A percentile compares a stretch with the other conserved stretches of the same genome.
These are phyloP conservation scores for Lentithecium fluviatile DNA, from an alignment of 495 filamentous ascomycete genomes.

Conservation along the genomic window DNA sequence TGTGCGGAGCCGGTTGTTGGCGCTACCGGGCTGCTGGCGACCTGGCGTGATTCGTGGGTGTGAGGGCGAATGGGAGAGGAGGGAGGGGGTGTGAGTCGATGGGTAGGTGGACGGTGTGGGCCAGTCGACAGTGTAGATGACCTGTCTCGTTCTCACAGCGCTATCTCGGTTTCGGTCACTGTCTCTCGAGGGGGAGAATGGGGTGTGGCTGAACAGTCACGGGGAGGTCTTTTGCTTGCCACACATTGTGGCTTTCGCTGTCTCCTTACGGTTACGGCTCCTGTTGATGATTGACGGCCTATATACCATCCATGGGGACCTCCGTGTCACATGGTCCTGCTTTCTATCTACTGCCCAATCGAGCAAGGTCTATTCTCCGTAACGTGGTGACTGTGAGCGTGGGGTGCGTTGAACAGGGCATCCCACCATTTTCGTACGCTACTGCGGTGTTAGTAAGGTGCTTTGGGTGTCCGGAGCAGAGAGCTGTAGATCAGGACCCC, in stretches of 20 bases:
- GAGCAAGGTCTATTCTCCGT: too few relatives aligned
- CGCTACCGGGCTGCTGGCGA: background rate
- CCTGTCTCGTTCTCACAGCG: too few relatives aligned
- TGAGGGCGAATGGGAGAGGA: background rate
- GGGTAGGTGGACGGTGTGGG: background rate
- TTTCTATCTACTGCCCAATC: too few relatives aligned
- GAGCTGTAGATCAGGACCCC: background rate
- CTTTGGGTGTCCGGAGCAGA: background rate
- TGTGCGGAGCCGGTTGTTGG: background rate
- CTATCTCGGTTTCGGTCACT: too few relatives aligned
- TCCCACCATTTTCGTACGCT: background rate
- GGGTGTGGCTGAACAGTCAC: background rate
- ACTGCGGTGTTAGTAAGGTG: background rate
- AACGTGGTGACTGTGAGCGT: too few relatives aligned
- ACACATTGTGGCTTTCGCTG: background rate
- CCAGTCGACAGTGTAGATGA: too few relatives aligned
- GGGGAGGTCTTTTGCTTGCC: background rate
- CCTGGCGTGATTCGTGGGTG: conserved; percentile 10
- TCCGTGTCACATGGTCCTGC: too few relatives aligned
- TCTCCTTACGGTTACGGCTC: background rate
- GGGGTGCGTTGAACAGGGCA: too few relatives aligned
- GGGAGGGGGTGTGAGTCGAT: background rate
- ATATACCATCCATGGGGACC: too few relatives aligned
- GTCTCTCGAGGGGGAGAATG: background rate
- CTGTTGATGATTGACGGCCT: conserved; percentile 1